Evolutionary conservation across 1,139 yeast species (phyloP), one percentile per base, ranked within the genome.

Genomic region (Kurtzmaniella quercitrusa): DNA sequence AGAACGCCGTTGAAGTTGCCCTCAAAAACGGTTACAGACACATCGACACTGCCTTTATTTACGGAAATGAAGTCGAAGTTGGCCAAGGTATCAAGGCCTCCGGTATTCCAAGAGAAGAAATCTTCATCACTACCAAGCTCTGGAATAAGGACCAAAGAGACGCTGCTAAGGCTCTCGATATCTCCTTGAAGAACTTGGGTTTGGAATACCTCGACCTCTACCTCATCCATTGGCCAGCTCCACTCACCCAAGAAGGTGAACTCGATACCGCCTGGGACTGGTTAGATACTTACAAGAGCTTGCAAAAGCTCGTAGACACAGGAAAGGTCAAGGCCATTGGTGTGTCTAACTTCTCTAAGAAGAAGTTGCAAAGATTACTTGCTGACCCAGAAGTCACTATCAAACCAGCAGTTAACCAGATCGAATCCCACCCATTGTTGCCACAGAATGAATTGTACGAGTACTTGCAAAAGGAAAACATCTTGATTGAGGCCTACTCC

Each of bases 191-290:
- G 53, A 80, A 80, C 56, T 70, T 89, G 52, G 84, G 84, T 2
- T 65, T 86, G 52, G 95, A 86, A 43, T 89, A 89, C 55, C 82
- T 89, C 45, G 97, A 89, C 60, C 71, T 89, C 53, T 84, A 83
- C 61, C 74, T 89, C 59, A 76, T 88, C 57, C 97, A 91, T 66
- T 88, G 95, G 96, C 97, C 97, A 3, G 59, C 78, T 45, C 70
- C 74, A 42, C 56, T 62, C 3, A 46, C 43, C 12, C 49, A 56
- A 32, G 49, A 52, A 4, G 42, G 43, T 23, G 36, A 46, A 18
- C 46, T 65, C 61, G 53, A 63, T 63, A 34, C 44, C 1, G 74
- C 70, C 42, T 81, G 84, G 78, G 67, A 72, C 54, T 77, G 72
- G 52, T 62, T 80, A 47, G 80, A 85, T 57, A 81, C 95, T 41